Percentiles rank a stretch among this genome's conserved stretches.
Evolutionary conservation across 352 stramenopile genomes (phyloP).

Genomic region (Thalassiosira exigua): DNA sequence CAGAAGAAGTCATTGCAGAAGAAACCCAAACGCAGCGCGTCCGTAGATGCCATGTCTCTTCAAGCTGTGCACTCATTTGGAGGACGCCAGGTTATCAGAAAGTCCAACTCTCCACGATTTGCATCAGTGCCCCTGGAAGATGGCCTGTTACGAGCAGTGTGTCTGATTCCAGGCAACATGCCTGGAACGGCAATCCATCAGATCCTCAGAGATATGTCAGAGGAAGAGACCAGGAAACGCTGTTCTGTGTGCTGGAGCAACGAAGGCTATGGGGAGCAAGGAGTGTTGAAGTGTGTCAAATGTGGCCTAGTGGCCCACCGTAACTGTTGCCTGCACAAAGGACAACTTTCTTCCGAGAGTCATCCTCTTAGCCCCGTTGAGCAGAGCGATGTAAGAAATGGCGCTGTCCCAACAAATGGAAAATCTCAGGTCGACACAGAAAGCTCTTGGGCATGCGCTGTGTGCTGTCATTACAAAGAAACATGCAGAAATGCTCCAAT

Average conservation of each 20-base stretch:
- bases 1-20: conserved; percentile 44
- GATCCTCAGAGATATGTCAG: conserved; percentile 39
- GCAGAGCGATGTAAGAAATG: no score
- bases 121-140: conserved; percentile 67
- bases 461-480: conserved; percentile 46
- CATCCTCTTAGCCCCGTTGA: no score
- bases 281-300: conserved; percentile 60
- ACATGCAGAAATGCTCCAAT: conserved; percentile 33
- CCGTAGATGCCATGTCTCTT: conserved; percentile 11
- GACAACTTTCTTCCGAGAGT: conserved; percentile 41
- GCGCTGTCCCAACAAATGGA: conserved; percentile 2
- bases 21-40: conserved; percentile 35
- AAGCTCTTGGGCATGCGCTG: conserved; percentile 51
- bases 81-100: conserved; percentile 16
- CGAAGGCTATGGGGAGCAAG: conserved; percentile 44
- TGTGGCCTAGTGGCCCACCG: conserved; percentile 67
- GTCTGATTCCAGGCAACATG: conserved; percentile 66
- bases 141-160: conserved; percentile 65
- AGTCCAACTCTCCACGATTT: conserved; percentile 52
- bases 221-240: conserved; percentile 14
- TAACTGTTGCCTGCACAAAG: conserved; percentile 60
- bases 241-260: conserved; percentile 78
- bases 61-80: conserved; percentile 14
- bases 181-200: conserved; percentile 38
- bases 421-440: conserved; percentile 1